Percentiles rank a stretch among this genome's conserved stretches.
phyloP scores from a whole-genome alignment of 2,329 filamentous ascomycete species.

The Aciculosporium take region DNA sequence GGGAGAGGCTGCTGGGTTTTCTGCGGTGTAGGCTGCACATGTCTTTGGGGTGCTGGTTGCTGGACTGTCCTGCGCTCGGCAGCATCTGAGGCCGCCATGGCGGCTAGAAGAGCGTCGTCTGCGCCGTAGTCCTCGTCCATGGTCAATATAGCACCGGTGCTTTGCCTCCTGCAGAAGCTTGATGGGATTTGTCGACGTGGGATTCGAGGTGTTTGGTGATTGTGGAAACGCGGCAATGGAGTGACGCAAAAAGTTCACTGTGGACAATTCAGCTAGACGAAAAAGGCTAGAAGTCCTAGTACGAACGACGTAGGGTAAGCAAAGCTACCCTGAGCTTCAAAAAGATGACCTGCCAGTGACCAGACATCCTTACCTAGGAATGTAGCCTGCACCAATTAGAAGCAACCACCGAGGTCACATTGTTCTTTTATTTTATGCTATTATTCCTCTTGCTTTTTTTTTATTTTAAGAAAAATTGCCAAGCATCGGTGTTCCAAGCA shows the following conservation, averaged over 20 bases:
- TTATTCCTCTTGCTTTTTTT: no score
- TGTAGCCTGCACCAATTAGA: no score
- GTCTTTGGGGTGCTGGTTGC: slow-evolving; percentile 25
- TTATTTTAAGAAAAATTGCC: no score
- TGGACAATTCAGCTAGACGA: no score
- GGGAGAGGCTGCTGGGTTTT: slow-evolving; percentile 34
- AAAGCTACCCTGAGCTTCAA: neutral
- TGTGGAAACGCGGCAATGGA: neutral
- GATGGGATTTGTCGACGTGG: neutral
- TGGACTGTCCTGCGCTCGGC: slow-evolving; percentile 16
- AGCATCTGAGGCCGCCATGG: slow-evolving; percentile 36
- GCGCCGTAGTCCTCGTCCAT: slow-evolving; percentile 44
- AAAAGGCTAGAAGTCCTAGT: neutral
- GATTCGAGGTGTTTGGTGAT: neutral
- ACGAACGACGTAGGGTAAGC: neutral
- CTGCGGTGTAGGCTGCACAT: slow-evolving; percentile 28
- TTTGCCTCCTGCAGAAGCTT: neutral
- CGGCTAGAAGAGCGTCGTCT: slow-evolving; percentile 41
- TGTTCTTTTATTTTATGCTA: no score
- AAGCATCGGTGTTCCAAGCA: no score
- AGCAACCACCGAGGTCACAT: no score
- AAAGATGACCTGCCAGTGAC: neutral
- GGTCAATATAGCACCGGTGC: no score
- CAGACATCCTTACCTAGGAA: no score
- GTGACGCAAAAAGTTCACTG: no score